Evolutionary conservation across 164 flowering plant genomes (phyloP).

Genomic region (Dillenia suffruticosa): DNA sequence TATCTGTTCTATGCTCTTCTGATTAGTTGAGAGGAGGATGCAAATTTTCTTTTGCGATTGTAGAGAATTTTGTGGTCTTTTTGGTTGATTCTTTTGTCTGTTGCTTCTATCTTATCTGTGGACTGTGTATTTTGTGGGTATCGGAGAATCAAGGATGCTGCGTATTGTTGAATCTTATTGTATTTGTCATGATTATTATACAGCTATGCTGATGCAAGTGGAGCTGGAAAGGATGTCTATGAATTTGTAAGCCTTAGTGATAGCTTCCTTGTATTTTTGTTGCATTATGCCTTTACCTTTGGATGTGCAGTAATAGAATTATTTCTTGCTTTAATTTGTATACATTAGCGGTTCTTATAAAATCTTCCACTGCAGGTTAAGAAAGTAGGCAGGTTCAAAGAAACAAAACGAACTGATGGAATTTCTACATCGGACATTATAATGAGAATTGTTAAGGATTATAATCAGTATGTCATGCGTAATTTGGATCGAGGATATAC

Average conservation of each 20-base stretch:
- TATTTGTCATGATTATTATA: conserved; percentile 12
- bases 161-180: too few relatives aligned
- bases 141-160: too few relatives aligned
- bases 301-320: too few relatives aligned
- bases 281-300: too few relatives aligned
- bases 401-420: conserved; percentile 80
- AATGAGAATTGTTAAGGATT: conserved; percentile 93
- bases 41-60: not conserved
- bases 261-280: not conserved
- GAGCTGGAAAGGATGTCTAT: conserved; percentile 72
- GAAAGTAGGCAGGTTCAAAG: conserved; percentile 67
- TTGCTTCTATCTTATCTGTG: too few relatives aligned
- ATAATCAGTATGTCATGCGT: conserved; percentile 90
- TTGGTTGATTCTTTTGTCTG: too few relatives aligned
- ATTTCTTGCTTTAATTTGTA: too few relatives aligned
- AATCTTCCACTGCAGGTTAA: conserved; percentile 46
- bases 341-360: too few relatives aligned
- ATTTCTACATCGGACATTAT: conserved; percentile 85
- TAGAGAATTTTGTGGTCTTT: too few relatives aligned
- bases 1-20: too few relatives aligned
- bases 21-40: not conserved
- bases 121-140: too few relatives aligned
- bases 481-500: conserved; percentile 94
- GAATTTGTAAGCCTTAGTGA: conserved; percentile 53
- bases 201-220: conserved; percentile 78